These are phyloP conservation scores for Trametes versicolor DNA, from an alignment of 1,284 basidiomycete species.

Conservation along the genomic window DNA sequence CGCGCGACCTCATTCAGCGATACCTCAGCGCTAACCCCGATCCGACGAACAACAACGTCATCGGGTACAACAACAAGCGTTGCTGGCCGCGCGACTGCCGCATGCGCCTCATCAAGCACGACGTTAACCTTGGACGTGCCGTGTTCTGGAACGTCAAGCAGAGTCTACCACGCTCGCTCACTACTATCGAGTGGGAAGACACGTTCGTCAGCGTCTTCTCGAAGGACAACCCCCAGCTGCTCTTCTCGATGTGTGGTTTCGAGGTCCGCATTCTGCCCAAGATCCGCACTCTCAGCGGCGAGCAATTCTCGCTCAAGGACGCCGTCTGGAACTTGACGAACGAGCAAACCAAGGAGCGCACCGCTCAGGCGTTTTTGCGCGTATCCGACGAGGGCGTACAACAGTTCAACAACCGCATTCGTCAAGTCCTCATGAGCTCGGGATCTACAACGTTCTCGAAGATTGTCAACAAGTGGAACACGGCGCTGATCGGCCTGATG, in stretches of 20 bases:
- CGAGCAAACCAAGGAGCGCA: constrained; percentile 96
- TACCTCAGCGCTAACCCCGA: constrained; percentile 97
- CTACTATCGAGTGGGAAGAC: constrained; percentile 99
- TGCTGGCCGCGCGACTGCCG: constrained; percentile 99
- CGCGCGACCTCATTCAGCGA: constrained; percentile 96
- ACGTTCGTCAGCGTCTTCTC: constrained; percentile 97
- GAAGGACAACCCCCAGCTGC: constrained; percentile 96
- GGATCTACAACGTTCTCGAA: constrained; percentile 99
- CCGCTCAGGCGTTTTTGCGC: constrained; percentile 96
- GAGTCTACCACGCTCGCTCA: constrained; percentile 93
- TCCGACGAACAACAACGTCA: constrained; percentile 98
- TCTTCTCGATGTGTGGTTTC: constrained; percentile 99
- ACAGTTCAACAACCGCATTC: constrained; percentile 95
- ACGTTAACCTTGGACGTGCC: constrained; percentile 97
- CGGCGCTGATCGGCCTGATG: constrained; percentile 93
- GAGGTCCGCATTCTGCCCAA: constrained; percentile 98
- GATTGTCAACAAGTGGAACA: constrained; percentile 99
- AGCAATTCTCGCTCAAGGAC: constrained; percentile 96
- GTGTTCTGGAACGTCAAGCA: constrained; percentile 99
- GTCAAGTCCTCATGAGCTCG: constrained; percentile 98
- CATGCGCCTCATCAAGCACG: constrained; percentile 99
- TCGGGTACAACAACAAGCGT: constrained; percentile 99
- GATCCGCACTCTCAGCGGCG: constrained; percentile 93
- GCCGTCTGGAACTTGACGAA: constrained; percentile 98
- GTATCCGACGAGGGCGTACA: constrained; percentile 98